Evolutionary conservation across 208 protist species (phyloP).

Genomic region (Wallacemonas sp.): DNA sequence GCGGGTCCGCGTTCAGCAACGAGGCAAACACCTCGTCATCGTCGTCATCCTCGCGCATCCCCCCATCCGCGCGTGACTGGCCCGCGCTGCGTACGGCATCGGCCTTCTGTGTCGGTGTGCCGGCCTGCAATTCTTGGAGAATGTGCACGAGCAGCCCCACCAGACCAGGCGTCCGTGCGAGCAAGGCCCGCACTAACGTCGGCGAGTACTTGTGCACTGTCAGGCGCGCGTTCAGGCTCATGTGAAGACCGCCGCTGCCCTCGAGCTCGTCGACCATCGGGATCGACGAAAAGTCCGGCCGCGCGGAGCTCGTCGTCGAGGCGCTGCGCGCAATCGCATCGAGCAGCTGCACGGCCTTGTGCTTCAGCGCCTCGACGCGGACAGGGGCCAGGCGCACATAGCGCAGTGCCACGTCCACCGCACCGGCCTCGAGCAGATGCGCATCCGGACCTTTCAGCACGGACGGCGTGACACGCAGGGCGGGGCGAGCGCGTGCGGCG

Average conservation of each 20-base stretch:
- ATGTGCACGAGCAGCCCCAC: constrained; percentile 15
- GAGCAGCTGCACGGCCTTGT: constrained; percentile 42
- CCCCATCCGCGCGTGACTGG: too few relatives aligned
- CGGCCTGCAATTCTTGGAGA: constrained; percentile 1
- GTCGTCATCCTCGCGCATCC: background rate
- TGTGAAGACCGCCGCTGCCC: background rate
- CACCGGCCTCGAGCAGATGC: constrained; percentile 56
- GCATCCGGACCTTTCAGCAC: constrained; percentile 43
- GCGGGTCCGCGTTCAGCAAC: background rate
- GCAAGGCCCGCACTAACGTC: constrained; percentile 6
- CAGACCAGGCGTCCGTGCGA: constrained; percentile 11
- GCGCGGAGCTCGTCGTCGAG: background rate
- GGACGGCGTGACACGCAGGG: background rate
- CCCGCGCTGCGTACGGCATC: too few relatives aligned
- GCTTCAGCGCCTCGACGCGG: constrained; percentile 44
- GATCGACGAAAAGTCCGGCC: background rate
- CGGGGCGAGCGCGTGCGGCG: background rate
- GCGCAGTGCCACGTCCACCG: constrained; percentile 47
- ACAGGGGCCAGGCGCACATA: constrained; percentile 46
- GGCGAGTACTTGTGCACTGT: constrained; percentile 12
- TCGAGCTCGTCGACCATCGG: background rate
- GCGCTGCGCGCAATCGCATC: constrained; percentile 31
- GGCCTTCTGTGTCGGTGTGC: too few relatives aligned
- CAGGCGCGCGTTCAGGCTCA: constrained; percentile 11
- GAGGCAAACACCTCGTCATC: background rate